These are phyloP conservation scores for Trichopus zeylanicus DNA, from an alignment of 116 monocot genomes.

Conservation along the genomic window DNA sequence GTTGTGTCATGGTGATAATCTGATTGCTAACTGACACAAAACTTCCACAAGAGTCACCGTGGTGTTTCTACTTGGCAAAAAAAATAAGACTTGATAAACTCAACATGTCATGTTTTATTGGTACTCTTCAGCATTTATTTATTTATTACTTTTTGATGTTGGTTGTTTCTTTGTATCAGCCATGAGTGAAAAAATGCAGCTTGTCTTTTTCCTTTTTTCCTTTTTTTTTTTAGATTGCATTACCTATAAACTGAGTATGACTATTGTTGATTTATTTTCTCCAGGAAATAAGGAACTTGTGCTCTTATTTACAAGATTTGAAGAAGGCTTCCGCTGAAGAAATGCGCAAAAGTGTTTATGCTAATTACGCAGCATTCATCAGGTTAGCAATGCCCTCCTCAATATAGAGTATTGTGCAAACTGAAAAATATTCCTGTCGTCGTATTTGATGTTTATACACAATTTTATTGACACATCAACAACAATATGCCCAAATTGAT, in stretches of 20 bases:
- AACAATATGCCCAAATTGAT: not conserved
- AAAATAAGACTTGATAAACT: too few species aligned
- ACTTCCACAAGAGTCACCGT: too few species aligned
- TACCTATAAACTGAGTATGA: not conserved
- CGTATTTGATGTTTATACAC: not conserved
- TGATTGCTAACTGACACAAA: too few species aligned
- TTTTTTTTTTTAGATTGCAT: too few species aligned
- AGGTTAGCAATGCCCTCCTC: conserved; percentile 29
- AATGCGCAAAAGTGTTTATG: conserved; percentile 99
- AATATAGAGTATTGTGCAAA: not conserved
- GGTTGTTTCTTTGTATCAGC: too few species aligned
- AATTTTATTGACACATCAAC: not conserved
- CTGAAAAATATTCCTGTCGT: not conserved
- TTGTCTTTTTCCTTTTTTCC: too few species aligned
- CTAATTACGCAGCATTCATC: conserved; percentile 96
- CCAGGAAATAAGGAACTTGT: conserved; percentile 94
- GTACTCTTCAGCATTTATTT: too few species aligned
- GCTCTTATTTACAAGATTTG: conserved; percentile 84
- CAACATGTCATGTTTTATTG: too few species aligned
- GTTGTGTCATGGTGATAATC: too few species aligned
- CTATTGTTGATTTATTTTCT: not conserved
- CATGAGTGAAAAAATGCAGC: too few species aligned
- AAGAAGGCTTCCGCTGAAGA: conserved; percentile 98
- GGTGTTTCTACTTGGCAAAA: too few species aligned
- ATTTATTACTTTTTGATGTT: too few species aligned